Evolutionary conservation across 2,329 filamentous ascomycete genomes (phyloP), one percentile per base, ranked within the genome.

Genomic region (Epichloe baconii): DNA sequence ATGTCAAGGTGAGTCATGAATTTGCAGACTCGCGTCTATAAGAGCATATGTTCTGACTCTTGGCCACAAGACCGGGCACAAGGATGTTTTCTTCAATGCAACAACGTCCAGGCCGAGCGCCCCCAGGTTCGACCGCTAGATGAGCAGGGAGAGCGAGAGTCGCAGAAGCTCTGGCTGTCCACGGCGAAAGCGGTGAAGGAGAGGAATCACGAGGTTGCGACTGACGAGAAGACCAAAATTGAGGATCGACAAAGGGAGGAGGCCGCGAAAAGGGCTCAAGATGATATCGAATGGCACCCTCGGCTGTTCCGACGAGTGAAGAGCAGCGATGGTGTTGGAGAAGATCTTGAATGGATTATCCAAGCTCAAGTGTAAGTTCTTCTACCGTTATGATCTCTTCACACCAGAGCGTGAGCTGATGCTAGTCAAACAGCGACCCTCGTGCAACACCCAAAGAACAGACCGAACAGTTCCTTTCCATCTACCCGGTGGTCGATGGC

Each of bases 271-370:
- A 78, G 93, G 60, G 79, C 79, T 35, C 84, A 89, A 46, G 82
- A 90, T 11, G 85, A 85, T 12, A 72, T 89, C 7, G 88, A 95
- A 56, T 98, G 93, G 93, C 80, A 82, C 36, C 91, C 93, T 1
- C 82, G 83, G 56, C 76, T 97, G 12, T 98, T 98, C 74, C 79
- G 89, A 54, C 71, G 72, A 46, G 85, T 94, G 11, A 77, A 79
- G 44, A 82, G 82, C 23, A 86, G 83, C 4, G 86, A 93, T 56
- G 83, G 91, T 64, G 87, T 86, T 31, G 86, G 94, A 65, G 88
- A 94, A 64, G 88, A 87, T 57, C 71, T 98, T 34, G 93, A 97
- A 68, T 98, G 88, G 88, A 90, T 97, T 62, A 86, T 98, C 61
- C 85, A 91, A 66, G 85, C 90, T 2, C 75, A 83, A 51, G 79